These are phyloP conservation scores for Triticum turgidum DNA, from an alignment of 176 grass and related monocot species.

Conservation along the genomic window DNA sequence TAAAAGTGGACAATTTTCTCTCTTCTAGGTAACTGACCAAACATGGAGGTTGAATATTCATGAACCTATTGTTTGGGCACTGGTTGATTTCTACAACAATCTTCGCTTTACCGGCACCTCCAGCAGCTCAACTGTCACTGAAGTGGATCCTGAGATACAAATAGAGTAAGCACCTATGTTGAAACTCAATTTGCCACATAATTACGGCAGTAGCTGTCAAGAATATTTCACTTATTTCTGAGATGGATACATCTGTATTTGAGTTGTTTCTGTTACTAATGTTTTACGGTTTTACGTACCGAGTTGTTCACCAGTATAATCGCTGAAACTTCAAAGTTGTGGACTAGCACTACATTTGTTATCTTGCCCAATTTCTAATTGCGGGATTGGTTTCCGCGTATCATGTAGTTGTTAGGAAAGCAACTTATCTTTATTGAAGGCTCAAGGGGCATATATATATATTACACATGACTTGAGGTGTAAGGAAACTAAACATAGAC, in stretches of 20 bases:
- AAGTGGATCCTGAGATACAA: constrained; percentile 95
- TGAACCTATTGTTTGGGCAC: constrained; percentile 97
- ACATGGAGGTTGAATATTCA: constrained; percentile 94
- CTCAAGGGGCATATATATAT: too few species aligned
- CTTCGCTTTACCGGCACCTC: constrained; percentile 58
- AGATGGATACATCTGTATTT: constrained; percentile 6
- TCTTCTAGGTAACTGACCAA: constrained; percentile 79
- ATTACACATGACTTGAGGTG: too few species aligned
- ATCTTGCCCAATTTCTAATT: background rate
- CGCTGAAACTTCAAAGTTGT: background rate
- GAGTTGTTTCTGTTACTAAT: constrained; percentile 14
- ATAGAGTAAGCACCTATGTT: constrained; percentile 70
- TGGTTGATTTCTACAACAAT: constrained; percentile 87
- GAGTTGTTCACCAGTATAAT: constrained; percentile 10
- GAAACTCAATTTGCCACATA: background rate
- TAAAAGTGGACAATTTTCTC: background rate
- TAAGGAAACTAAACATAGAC: too few species aligned
- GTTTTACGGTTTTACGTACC: background rate
- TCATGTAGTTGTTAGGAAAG: background rate
- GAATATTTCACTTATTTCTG: background rate
- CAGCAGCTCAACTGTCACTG: constrained; percentile 59
- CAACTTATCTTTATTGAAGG: too few species aligned
- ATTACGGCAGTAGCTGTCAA: background rate
- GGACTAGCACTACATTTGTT: background rate
- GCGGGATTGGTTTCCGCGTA: background rate